Base-by-base conservation (phyloP, 1,284 basidiomycete genomes). In the Sanghuangporus sanghuang region DNA sequence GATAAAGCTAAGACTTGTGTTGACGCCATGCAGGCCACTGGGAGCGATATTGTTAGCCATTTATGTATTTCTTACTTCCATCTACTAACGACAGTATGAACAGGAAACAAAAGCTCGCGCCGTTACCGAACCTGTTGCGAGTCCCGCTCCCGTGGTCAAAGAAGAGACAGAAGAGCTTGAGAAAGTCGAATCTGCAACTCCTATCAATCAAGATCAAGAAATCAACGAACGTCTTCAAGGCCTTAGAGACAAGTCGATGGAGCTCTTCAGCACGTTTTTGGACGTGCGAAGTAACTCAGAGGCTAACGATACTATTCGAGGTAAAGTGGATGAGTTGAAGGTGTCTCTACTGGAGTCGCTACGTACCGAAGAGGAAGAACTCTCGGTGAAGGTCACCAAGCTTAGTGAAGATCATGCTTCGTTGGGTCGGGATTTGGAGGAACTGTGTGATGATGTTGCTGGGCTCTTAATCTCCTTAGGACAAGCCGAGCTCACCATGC, bases 41-140 rank as follows among this genome's bases (percentile, higher is more conserved):
- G 39, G 35, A 52, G 52, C 4, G 58, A 64, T 27, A 59, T 59
- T 27, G 63, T 59, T 32, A 55, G 63, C 36, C 7, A 9, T n/a
- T 32, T 4, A 39, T 21, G 52, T 58, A 9, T 7, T 48, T 58
- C 40, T 36, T 49, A 9, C 8, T 48, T 48, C 6, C 12, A 48
- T 18, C 48, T 35, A 35, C 18, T n/a, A 2, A 12, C 21, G 44
- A 46, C 7, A n/a, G 39, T 23, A 1, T 59, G 2, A 2, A 16
- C 27, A 59, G 57, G 62, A 58, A 36, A 7, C 7, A 14, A 39
- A 53, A 11, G 16, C 52, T 18, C 42, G 38, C 14, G 18, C 3
- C 12, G 21, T 44, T 5, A n/a, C 36, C 11, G 16, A 48, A 36
- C 32, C 53, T 38, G 18, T 35, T 14, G 6, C 53, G 14, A 38